phyloP scores from a whole-genome alignment of 2,329 filamentous ascomycete genomes.

The Penicillium olsonii region DNA sequence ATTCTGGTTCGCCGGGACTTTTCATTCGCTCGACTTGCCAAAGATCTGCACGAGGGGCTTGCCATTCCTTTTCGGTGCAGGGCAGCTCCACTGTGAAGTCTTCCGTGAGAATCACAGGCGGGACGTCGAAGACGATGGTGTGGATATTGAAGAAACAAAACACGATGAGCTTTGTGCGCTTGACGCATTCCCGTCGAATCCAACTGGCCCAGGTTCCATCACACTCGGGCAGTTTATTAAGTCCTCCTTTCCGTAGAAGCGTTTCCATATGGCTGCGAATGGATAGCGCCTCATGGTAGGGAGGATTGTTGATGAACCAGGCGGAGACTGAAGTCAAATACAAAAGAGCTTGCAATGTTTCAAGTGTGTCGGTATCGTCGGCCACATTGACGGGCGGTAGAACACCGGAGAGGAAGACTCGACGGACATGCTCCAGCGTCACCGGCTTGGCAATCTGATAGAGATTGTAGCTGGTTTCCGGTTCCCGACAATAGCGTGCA shows the following conservation, averaged over 20 bases:
- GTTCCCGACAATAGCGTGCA: constrained; percentile 36
- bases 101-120: constrained; percentile 34
- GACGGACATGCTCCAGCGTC: constrained; percentile 33
- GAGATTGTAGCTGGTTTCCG: constrained; percentile 34
- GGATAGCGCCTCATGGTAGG: constrained; percentile 31
- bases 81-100: constrained; percentile 34
- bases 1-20: constrained; percentile 25
- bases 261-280: constrained; percentile 34
- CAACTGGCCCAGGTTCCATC: constrained; percentile 38
- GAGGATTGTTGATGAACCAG: constrained; percentile 36
- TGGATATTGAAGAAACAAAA: constrained; percentile 40
- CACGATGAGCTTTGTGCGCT: constrained; percentile 35
- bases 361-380: constrained; percentile 28
- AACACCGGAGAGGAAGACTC: constrained; percentile 28
- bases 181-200: constrained; percentile 32
- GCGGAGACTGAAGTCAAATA: constrained; percentile 32
- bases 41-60: constrained; percentile 21
- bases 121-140: constrained; percentile 38
- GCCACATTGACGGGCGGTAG: constrained; percentile 13
- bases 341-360: constrained; percentile 31
- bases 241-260: constrained; percentile 28
- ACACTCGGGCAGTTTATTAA: constrained; percentile 30
- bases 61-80: constrained; percentile 37
- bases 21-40: constrained; percentile 30
- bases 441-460: constrained; percentile 35